These are phyloP conservation scores for Populus euphratica DNA, from an alignment of 345 rosid species.

Conservation along the genomic window DNA sequence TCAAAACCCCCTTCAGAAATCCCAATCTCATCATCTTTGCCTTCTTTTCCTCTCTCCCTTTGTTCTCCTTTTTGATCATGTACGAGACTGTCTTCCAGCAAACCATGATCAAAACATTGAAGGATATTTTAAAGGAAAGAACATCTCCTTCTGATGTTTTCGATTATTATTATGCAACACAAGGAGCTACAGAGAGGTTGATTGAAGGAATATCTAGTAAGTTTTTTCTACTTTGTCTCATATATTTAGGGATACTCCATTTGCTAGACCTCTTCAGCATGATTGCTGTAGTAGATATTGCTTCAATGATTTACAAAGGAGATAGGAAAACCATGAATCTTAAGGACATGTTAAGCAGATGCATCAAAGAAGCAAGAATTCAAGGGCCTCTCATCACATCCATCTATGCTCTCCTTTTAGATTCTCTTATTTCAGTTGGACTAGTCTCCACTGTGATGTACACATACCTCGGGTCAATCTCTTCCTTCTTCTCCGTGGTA, in stretches of 20 bases:
- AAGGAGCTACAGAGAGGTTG: not conserved
- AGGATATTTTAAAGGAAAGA: not conserved
- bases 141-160: not conserved
- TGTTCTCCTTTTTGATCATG: constrained; percentile 22
- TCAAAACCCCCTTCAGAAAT: constrained; percentile 15
- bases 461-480: not conserved
- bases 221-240: not conserved
- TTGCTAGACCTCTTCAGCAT: constrained; percentile 7
- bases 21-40: constrained; percentile 26
- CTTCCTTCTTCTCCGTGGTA: not conserved
- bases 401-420: constrained; percentile 13
- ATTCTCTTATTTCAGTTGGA: not conserved
- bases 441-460: not conserved
- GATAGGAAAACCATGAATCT: constrained; percentile 13
- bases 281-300: not conserved
- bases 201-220: not conserved
- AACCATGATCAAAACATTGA: constrained; percentile 1
- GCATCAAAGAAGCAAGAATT: constrained; percentile 17
- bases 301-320: constrained; percentile 1
- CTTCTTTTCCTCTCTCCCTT: constrained; percentile 27
- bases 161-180: too few species aligned
- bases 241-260: not conserved
- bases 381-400: constrained; percentile 27
- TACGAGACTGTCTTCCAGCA: constrained; percentile 23
- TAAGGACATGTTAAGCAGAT: constrained; percentile 14